Base-by-base conservation (phyloP, 2,329 filamentous ascomycete genomes). In the Monosporascus sp. region DNA sequence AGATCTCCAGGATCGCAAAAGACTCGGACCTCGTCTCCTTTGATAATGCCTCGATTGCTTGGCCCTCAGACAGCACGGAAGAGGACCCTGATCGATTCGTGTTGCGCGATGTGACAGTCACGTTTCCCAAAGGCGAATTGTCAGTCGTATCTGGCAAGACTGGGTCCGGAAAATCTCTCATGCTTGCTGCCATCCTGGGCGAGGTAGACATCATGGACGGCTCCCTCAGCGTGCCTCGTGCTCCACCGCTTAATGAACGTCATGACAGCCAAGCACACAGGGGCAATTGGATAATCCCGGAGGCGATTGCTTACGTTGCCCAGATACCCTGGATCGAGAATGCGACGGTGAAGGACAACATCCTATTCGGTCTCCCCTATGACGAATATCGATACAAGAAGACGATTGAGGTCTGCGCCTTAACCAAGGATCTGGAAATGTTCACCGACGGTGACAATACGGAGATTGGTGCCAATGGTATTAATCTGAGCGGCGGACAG, bases 271-370 rank as follows among this genome's bases (percentile, higher is more conserved):
- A 83, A 56, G 88, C 87, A 2, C 86, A 81, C 47, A 73, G 65
- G 46, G 75, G 69, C 35, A 79, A 89, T 58, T 91, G 88, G 88
- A 83, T 88, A 45, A 77, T 90, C 17, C 79, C 84, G 7, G 78
- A 79, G 3, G 80, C 86, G 2, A 79, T 91, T 47, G 89, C 89
- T 0, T 93, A 85, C 60, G 87, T 92, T 37, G 82, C 86, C 1
- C 88, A 92, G 64, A 90, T 88, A 7, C 89, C 89, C 0, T 94
- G 89, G 89, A 89, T 94, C 48, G 89, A 93, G 64, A 93, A 92
- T 60, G 87, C 86, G 1, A 88, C 83, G 6, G 84, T 95, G 56
- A 83, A 80, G 52, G 84, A 90, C 45, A 95, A 94, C 60, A 87
- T 94, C 49, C 68, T 90, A 0, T 94, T 93, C 56, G 88, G 88